Base-by-base conservation (phyloP, 495 filamentous ascomycete species). In the Penicillium pulvis region DNA sequence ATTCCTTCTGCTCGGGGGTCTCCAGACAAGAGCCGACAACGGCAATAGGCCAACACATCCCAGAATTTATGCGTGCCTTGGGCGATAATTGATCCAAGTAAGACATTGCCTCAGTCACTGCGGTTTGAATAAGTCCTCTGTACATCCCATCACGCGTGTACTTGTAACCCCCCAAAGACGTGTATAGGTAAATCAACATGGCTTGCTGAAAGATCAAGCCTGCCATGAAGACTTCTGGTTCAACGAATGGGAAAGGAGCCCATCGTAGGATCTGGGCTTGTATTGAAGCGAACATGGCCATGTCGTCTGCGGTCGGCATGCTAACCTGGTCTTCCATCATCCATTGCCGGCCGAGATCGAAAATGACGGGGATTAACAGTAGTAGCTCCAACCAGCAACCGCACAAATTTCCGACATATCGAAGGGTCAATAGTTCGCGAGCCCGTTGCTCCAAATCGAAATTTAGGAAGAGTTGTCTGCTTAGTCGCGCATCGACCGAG, bases 271-370 rank as follows among this genome's bases (percentile, higher is more conserved):
- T 65, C 33, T 75, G 71, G 7, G 65, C 62, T 55, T 75, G 72
- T 16, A 75, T 61, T 0, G 72, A 75, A n/a, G 69, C 72, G 43
- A 68, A 74, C 71, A 74, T 73, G n/a, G 69, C 72, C 23, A 75
- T 66, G 7, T 74, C 71, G 50, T 75, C 72, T 10, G 72, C 72
- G 3, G 67, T 72, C 4, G 72, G 69, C 30, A 69, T 35, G 2
- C 44, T 19, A 14, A 56, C 42, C 26, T 66, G 60, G 28, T 69
- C 67, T 3, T 65, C 59, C 63, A 72, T 70, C 64, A 73, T 71
- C 72, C 69, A 75, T 33, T 74, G 71, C 49, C 72, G 65, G 7
- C 72, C 72, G n/a, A 75, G 67, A 47, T 75, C 72, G 44, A 75
- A 75, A 14, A 75, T 74, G 31, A 69, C 72, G 0, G 72, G 72